These are phyloP conservation scores for Bauhinia variegata DNA, from an alignment of 306 rosid species.

Conservation along the genomic window DNA sequence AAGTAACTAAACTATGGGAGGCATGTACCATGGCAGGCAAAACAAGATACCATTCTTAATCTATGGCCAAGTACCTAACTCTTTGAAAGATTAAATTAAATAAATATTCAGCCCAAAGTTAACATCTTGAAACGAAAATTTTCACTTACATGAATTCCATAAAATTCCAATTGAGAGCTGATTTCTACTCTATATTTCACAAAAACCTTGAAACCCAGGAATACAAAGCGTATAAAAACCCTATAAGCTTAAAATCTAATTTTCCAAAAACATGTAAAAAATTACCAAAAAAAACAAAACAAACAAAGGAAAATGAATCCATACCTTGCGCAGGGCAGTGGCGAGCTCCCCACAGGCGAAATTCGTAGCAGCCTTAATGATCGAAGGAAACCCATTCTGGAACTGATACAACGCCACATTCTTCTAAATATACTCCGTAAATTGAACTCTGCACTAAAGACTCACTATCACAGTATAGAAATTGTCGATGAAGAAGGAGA, in stretches of 20 bases:
- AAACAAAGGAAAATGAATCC: conserved; percentile 10
- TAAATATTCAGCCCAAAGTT: neutral
- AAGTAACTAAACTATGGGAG: neutral
- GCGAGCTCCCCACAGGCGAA: conserved; percentile 83
- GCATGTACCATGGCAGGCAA: neutral
- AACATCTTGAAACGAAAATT: conserved; percentile 8
- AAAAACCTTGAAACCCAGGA: neutral
- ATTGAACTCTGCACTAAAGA: conserved; percentile 60
- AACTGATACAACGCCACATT: conserved; percentile 76
- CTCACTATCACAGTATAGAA: neutral
- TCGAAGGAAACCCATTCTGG: conserved; percentile 75
- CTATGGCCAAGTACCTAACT: too few relatives aligned
- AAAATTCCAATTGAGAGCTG: neutral
- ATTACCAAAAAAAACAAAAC: neutral
- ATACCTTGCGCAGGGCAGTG: conserved; percentile 80
- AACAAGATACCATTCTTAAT: neutral
- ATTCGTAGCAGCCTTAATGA: conserved; percentile 78
- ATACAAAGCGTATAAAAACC: neutral
- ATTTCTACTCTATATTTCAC: neutral
- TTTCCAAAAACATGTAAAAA: neutral
- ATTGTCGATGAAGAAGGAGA: neutral
- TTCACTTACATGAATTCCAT: neutral
- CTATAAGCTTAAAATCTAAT: neutral
- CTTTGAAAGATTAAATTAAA: neutral
- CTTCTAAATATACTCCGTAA: too few relatives aligned